Evolutionary conservation across 441 rosid species (phyloP), one percentile per base, ranked within the genome.

Genomic region (Cnidoscolus chayamansa): DNA sequence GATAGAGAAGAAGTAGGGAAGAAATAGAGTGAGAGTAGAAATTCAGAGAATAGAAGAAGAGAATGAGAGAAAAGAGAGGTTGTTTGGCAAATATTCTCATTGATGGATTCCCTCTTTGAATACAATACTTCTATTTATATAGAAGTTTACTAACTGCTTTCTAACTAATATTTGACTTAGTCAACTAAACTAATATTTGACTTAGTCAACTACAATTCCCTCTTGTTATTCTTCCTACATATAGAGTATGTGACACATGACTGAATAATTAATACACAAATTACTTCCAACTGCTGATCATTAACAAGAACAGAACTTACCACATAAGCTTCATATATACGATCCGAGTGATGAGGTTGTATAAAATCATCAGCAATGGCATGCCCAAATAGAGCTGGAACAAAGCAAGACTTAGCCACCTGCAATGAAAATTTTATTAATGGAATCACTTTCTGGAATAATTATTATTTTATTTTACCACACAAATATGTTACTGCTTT

Each of bases 381-480:
- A 85, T 95, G 99, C 63, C 99, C 99, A 86, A 95, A 84, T 78
- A 95, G 86, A 76, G 78, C 99, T 10, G 99, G 99, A 79, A 95
- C 99, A 78, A 95, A 95, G 87, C 92, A 83, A 69, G 87, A 84
- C 74, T 89, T 87, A 71, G 98, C 99, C 76, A 89, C 96, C 99
- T 95, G 78, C 20, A 74, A 78, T 56, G 56, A 65, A 65, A 72
- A 70, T 71, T 35, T 25, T 65, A 66, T 17, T 37, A 74, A 51
- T 60, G 25, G 32, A 50, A 31, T 65, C 8, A n/a, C 30, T 35
- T 37, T 47, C 8, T 54, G 50, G 55, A 65, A 16, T 56, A 56
- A 69, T 30, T 63, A 35, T 40, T 40, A 40, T 54, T 25, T 51
- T 53, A 10, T n/a, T 67, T n/a, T 47, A 56, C 17, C 59, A n/a